A percentile compares a stretch with the other conserved stretches of the same genome.
phyloP scores from a whole-genome alignment of 108 stramenopile genomes.

The Discostella stelligeroides region DNA sequence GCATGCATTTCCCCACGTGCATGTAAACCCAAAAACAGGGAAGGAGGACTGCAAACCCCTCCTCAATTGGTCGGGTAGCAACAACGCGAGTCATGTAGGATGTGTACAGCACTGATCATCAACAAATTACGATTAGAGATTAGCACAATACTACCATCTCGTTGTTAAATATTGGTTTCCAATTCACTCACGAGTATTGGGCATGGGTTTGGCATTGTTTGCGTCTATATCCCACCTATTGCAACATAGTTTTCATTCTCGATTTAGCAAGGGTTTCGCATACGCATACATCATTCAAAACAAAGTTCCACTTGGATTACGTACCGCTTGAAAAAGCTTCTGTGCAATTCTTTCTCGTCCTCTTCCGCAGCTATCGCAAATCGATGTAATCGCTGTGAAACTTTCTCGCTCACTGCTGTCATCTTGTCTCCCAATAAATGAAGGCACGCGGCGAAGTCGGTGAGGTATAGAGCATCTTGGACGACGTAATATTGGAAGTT shows the following conservation, averaged over 20 bases:
- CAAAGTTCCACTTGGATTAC: not conserved
- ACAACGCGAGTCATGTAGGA: slow-evolving; percentile 80
- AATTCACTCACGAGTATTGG: slow-evolving; percentile 48
- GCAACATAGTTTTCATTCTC: not conserved
- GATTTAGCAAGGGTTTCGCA: not conserved
- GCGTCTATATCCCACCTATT: slow-evolving; percentile 60
- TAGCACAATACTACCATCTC: too few species aligned
- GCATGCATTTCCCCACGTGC: slow-evolving; percentile 88
- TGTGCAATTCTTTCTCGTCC: slow-evolving; percentile 74
- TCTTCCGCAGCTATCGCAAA: slow-evolving; percentile 81
- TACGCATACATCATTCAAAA: not conserved
- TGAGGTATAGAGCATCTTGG: slow-evolving; percentile 80
- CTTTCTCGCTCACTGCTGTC: slow-evolving; percentile 29
- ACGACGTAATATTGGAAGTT: slow-evolving; percentile 83
- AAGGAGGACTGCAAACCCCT: slow-evolving; percentile 80
- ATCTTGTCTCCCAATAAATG: slow-evolving; percentile 53
- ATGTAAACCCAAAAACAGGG: slow-evolving; percentile 92
- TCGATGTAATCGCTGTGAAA: slow-evolving; percentile 50
- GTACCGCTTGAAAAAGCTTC: slow-evolving; percentile 70
- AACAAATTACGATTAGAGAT: too few species aligned
- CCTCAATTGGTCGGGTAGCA: slow-evolving; percentile 58
- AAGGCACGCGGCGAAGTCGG: slow-evolving; percentile 74
- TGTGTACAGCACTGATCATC: slow-evolving; percentile 71
- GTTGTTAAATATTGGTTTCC: too few species aligned
- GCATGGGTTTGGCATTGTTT: slow-evolving; percentile 64